These are phyloP conservation scores for Enterospora canceri DNA, from an alignment of 371 early-diverging fungal species.

Conservation along the genomic window DNA sequence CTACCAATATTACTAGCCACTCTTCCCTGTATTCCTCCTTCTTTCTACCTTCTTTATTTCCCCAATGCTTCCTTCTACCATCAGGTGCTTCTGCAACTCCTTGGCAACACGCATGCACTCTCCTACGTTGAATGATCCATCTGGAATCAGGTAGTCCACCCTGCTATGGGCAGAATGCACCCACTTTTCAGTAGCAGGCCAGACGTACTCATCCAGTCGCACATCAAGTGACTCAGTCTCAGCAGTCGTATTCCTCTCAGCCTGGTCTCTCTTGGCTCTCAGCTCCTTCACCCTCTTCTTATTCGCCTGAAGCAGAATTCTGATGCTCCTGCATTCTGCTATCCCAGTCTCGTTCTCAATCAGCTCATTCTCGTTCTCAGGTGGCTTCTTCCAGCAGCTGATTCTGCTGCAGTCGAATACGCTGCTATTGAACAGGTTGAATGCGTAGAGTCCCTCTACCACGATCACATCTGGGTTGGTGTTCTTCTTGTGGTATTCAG, in stretches of 20 bases:
- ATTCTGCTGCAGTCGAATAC: constrained; percentile 27
- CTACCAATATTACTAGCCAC: too few relatives aligned
- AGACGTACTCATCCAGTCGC: background rate
- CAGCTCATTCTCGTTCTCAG: background rate
- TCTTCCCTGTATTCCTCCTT: too few relatives aligned
- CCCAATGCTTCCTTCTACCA: too few relatives aligned
- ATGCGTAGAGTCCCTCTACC: constrained; percentile 43
- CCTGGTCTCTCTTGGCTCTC: background rate
- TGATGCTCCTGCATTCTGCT: background rate
- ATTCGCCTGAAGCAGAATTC: background rate
- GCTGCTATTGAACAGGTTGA: constrained; percentile 29
- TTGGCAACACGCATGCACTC: too few relatives aligned
- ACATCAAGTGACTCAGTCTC: background rate
- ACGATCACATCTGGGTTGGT: constrained; percentile 25
- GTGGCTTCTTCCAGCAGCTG: background rate
- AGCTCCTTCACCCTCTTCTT: background rate
- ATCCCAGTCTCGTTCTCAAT: background rate
- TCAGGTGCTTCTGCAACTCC: too few relatives aligned
- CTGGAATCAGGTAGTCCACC: constrained; percentile 34
- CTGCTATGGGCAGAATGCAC: background rate
- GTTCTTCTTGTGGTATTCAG: constrained; percentile 6
- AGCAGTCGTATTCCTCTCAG: background rate
- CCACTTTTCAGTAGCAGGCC: background rate
- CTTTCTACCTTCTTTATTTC: too few relatives aligned
- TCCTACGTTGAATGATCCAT: background rate